Base-by-base conservation (phyloP, 768 basidiomycete species). In the Lactifluus piperatus region DNA sequence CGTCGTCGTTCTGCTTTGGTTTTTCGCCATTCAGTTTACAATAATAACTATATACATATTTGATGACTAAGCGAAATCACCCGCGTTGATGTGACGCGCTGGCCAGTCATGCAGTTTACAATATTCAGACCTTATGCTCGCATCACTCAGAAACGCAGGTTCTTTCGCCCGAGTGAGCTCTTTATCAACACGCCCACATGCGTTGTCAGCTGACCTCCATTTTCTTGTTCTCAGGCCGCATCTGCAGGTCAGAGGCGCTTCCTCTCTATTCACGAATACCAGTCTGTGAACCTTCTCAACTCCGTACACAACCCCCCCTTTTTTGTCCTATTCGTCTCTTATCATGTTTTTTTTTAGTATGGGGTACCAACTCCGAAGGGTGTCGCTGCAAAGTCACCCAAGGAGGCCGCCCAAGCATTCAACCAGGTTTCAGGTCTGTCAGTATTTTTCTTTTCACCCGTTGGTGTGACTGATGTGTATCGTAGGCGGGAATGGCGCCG, bases 261-360 rank as follows among this genome's bases (percentile, higher is more conserved):
- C 71, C 83, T 97, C 68, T 95, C 93, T 26, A 94, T 99, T 68
- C 97, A 99, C 75, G 97, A 99, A 76, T 91, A 97, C 76, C 94
- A 98, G 73, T 95, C 94, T 45, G 88, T 98, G 73, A 85, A 86
- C 64, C 79, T 99, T 47, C 82, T 99, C 66, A 97, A 97, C 76
- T 86, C 92, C 64, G 95, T 97, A 63, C 18, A 70, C 68, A 79
- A 68, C 36, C 51, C 46, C 29, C 37, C 37, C 1, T 11, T 16
- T 50, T 36, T 37, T 51, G 37, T 45, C 20, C 50, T 1, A 10
- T 6, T 36, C 44, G 0, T 13, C 10, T 37, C 49, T 45, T 48
- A 52, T 50, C 51, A 50, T 41, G n/a, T 51, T 49, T 57, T 36
- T 29, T 3, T n/a, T n/a, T 66, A 98, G 94, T 97, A 97, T 73